Percentiles rank a stretch among this genome's conserved stretches.
Evolutionary conservation across 1,284 basidiomycete genomes (phyloP).

Genomic region (Pascua guehoae): DNA sequence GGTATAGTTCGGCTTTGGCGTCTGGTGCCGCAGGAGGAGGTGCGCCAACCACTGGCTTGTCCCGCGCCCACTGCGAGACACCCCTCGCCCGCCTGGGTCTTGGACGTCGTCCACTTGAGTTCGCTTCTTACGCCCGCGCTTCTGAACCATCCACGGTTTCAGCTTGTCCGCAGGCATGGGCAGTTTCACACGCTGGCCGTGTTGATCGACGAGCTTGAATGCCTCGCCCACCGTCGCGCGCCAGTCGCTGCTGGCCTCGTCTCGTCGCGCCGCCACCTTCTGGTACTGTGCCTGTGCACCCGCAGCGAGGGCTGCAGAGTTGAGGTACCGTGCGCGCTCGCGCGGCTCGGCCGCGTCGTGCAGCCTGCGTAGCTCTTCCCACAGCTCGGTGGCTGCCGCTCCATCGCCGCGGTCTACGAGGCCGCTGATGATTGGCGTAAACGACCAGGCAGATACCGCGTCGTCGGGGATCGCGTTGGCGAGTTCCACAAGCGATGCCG

Average conservation of each 20-base stretch:
- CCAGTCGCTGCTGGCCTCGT: background rate
- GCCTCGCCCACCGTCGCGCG: slow-evolving; percentile 17
- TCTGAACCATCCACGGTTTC: no score
- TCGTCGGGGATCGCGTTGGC: slow-evolving; percentile 16
- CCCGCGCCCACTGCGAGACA: no score
- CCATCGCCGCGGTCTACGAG: slow-evolving; percentile 20
- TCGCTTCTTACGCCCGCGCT: no score
- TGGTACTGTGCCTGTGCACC: slow-evolving; percentile 22
- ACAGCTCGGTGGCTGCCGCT: slow-evolving; percentile 22
- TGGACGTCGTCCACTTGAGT: no score
- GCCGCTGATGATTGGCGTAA: slow-evolving; percentile 33
- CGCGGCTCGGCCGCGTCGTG: background rate
- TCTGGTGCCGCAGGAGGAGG: background rate
- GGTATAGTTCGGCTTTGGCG: background rate
- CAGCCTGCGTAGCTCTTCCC: slow-evolving; percentile 19
- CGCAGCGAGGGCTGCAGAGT: slow-evolving; percentile 28
- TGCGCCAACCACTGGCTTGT: background rate
- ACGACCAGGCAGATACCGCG: slow-evolving; percentile 10
- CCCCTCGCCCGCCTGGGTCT: no score
- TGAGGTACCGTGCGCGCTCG: slow-evolving; percentile 18
- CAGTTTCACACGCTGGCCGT: background rate
- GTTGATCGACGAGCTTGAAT: slow-evolving; percentile 29
- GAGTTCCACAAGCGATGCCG: slow-evolving; percentile 19
- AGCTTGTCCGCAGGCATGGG: background rate
- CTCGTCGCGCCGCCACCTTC: background rate